Evolutionary conservation across 2,329 filamentous ascomycete species (phyloP).

Genomic region (Penicillium concentricum): DNA sequence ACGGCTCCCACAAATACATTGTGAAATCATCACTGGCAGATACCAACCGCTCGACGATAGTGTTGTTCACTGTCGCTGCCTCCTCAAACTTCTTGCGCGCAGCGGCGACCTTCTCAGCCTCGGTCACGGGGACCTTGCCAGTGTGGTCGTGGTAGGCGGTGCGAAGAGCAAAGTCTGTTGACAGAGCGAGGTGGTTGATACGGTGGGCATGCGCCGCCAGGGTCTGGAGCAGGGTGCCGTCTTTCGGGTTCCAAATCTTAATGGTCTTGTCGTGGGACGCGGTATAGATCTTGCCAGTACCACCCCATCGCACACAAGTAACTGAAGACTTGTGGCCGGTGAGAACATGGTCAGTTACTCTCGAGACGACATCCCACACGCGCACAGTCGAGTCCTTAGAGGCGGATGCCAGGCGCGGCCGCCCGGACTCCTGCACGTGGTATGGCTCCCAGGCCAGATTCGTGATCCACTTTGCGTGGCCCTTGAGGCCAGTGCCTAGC

Average conservation of each 20-base stretch:
- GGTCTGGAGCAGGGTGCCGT: conserved; percentile 77
- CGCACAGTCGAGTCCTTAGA: conserved; percentile 88
- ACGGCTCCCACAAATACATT: conserved; percentile 92
- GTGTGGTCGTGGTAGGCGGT: conserved; percentile 86
- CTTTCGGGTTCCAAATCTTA: conserved; percentile 80
- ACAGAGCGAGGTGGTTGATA: conserved; percentile 92
- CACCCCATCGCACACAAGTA: conserved; percentile 91
- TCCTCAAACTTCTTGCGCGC: conserved; percentile 83
- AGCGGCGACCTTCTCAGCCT: conserved; percentile 69
- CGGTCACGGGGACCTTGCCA: conserved; percentile 64
- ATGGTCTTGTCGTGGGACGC: conserved; percentile 89
- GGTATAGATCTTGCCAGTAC: conserved; percentile 80
- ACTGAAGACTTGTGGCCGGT: conserved; percentile 87
- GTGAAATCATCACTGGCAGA: conserved; percentile 95
- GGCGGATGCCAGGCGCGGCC: conserved; percentile 77
- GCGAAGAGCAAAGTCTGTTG: conserved; percentile 83
- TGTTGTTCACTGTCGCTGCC: conserved; percentile 72
- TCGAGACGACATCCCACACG: conserved; percentile 79
- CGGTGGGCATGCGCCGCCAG: conserved; percentile 84
- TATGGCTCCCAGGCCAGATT: conserved; percentile 91
- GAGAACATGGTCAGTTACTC: conserved; percentile 75
- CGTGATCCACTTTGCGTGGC: conserved; percentile 86
- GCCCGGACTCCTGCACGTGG: conserved; percentile 72
- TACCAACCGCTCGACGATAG: conserved; percentile 78
- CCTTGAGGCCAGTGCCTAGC: conserved; percentile 70